phyloP scores from a whole-genome alignment of 495 filamentous ascomycete species.

The Chaetomium cochliodes region DNA sequence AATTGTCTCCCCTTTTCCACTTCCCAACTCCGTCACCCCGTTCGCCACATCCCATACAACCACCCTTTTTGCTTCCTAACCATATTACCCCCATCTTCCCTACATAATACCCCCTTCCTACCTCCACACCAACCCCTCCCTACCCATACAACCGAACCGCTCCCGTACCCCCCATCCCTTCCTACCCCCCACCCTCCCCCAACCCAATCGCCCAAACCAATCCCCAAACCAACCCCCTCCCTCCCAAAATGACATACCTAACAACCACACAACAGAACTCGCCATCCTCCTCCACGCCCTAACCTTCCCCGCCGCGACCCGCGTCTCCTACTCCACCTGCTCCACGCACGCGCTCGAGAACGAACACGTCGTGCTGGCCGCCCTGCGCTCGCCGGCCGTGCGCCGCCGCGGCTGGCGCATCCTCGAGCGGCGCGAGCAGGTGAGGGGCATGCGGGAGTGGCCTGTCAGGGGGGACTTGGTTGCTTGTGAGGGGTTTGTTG shows the following conservation, averaged over 20 bases:
- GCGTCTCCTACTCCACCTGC: constrained; percentile 89
- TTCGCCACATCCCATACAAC: no score
- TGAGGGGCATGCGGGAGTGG: constrained; percentile 69
- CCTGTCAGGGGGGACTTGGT: constrained; percentile 64
- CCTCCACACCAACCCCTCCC: no score
- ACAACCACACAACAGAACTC: constrained; percentile 43
- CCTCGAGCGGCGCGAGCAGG: constrained; percentile 65
- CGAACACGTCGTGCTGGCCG: constrained; percentile 72
- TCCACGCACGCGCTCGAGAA: constrained; percentile 85
- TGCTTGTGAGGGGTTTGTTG: constrained; percentile 64
- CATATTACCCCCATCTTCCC: no score
- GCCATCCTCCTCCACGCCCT: constrained; percentile 79
- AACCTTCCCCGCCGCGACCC: constrained; percentile 69
- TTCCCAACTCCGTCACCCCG: neutral
- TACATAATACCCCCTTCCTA: no score
- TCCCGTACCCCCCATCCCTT: no score
- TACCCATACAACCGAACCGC: no score
- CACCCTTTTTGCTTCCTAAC: no score
- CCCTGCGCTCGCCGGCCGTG: constrained; percentile 65
- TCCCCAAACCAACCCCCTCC: no score
- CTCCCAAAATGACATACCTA: no score
- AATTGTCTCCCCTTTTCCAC: neutral
- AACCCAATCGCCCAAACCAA: no score
- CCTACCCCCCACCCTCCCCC: no score
- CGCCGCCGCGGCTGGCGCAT: constrained; percentile 71